These are phyloP conservation scores for Colletotrichum karsti DNA, from an alignment of 2,329 filamentous ascomycete species.

Conservation along the genomic window DNA sequence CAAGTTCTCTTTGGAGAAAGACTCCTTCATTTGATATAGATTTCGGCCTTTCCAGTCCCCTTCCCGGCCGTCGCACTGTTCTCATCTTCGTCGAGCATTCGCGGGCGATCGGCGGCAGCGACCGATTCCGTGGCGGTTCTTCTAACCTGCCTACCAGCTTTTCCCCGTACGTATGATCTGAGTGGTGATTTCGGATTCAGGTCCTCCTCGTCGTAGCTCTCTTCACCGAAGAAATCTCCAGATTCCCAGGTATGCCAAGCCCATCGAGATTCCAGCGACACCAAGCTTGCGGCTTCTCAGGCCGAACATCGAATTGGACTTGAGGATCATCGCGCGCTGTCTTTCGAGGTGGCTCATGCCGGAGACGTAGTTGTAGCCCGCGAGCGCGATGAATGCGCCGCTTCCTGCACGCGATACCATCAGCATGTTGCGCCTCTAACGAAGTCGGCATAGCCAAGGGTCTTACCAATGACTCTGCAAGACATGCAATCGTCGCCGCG, in stretches of 20 bases:
- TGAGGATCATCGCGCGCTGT: slow-evolving; percentile 71
- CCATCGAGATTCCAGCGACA: slow-evolving; percentile 73
- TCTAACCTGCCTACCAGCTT: not conserved
- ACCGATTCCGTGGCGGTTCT: not conserved
- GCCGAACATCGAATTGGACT: slow-evolving; percentile 75
- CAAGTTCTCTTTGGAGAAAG: not conserved
- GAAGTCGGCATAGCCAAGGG: not conserved
- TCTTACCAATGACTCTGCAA: slow-evolving; percentile 76
- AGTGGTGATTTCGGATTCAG: not conserved
- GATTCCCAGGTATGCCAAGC: slow-evolving; percentile 74
- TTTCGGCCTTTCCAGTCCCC: not conserved
- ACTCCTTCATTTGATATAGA: not conserved
- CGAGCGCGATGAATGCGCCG: slow-evolving; percentile 78
- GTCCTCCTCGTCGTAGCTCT: not conserved
- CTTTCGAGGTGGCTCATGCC: slow-evolving; percentile 76
- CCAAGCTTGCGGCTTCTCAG: slow-evolving; percentile 75
- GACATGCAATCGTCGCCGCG: slow-evolving; percentile 73
- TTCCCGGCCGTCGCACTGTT: too few species aligned
- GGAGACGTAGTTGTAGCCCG: slow-evolving; percentile 79
- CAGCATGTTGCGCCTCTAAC: not conserved
- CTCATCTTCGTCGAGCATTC: not conserved
- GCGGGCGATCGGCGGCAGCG: not conserved
- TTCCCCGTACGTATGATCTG: not conserved
- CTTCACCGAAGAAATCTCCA: slow-evolving; percentile 70
- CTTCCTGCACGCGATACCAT: slow-evolving; percentile 61